phyloP scores from a whole-genome alignment of 1,284 basidiomycete genomes.

The Coniferiporia weirii region DNA sequence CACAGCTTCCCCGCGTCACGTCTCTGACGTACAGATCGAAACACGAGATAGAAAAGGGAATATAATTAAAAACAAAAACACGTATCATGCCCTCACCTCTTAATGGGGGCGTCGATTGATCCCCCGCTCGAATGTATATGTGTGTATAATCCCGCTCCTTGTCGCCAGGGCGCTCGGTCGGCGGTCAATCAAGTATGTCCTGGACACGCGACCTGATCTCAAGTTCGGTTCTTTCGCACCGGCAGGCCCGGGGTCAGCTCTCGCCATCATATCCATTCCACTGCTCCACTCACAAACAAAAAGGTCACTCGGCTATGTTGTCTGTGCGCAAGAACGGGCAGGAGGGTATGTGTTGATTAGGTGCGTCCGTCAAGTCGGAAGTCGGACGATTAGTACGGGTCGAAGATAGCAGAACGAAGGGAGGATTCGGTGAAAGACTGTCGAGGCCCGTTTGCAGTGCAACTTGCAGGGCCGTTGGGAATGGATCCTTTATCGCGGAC shows the following conservation, averaged over 20 bases:
- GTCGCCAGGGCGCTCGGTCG: not conserved
- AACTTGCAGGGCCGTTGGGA: conserved; percentile 14
- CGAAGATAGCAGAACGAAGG: conserved; percentile 11
- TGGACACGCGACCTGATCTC: not conserved
- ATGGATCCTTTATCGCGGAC: conserved; percentile 16
- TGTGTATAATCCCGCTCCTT: not conserved
- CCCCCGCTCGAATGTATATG: not conserved
- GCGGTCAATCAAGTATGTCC: not conserved
- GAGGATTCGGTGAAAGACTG: conserved; percentile 11
- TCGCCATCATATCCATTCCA: not conserved
- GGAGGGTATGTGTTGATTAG: conserved; percentile 6
- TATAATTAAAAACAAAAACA: not conserved
- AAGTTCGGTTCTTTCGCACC: not conserved
- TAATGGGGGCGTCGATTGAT: not conserved
- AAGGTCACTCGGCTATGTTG: not conserved
- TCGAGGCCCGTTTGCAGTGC: conserved; percentile 3
- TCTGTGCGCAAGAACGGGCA: not conserved
- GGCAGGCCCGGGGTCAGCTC: not conserved
- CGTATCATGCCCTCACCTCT: not conserved
- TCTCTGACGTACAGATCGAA: too few relatives aligned
- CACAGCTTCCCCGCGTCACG: too few relatives aligned
- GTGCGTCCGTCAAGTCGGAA: not conserved
- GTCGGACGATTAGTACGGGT: not conserved
- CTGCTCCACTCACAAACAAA: not conserved
- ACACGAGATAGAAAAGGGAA: not conserved